These are phyloP conservation scores for Rhodotorula toruloides DNA, from an alignment of 768 basidiomycete genomes.

Conservation along the genomic window DNA sequence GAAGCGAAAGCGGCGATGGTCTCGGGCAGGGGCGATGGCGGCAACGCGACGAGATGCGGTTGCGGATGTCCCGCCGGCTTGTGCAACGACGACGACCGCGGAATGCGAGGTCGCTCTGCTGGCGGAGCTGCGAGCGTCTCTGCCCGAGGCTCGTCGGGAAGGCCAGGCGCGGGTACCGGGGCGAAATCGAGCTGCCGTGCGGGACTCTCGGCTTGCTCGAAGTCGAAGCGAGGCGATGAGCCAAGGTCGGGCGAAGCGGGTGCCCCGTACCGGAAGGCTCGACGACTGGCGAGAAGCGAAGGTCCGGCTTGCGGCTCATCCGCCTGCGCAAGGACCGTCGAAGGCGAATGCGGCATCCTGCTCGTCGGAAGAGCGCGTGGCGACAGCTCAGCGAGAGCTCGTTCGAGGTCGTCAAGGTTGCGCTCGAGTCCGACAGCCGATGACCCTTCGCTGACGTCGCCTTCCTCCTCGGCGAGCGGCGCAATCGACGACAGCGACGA, in stretches of 20 bases:
- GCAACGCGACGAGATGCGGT: constrained; percentile 16
- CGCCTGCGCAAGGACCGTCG: not conserved
- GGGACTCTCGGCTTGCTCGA: no score
- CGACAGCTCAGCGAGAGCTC: constrained; percentile 41
- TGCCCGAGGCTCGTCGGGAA: no score
- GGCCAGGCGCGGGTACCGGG: no score
- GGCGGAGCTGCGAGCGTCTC: not conserved
- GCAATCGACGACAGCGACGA: constrained; percentile 18
- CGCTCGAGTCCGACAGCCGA: constrained; percentile 39
- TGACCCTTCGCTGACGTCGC: constrained; percentile 9
- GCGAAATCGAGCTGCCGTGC: no score
- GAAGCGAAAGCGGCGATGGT: not conserved
- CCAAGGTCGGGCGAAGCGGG: not conserved
- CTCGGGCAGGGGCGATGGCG: constrained; percentile 16
- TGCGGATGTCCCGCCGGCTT: not conserved
- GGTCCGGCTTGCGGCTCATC: not conserved
- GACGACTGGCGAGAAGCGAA: constrained; percentile 1
- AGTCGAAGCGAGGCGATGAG: no score
- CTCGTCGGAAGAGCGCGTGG: constrained; percentile 19
- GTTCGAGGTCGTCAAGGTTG: constrained; percentile 42
- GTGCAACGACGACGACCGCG: constrained; percentile 20
- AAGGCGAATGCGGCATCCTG: not conserved
- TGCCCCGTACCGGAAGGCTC: constrained; percentile 12
- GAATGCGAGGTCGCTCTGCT: constrained; percentile 6
- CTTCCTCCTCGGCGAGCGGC: constrained; percentile 3